Evolutionary conservation across 2,329 filamentous ascomycete species (phyloP), one percentile per base, ranked within the genome.

Genomic region (Paecilomyces fulvus): DNA sequence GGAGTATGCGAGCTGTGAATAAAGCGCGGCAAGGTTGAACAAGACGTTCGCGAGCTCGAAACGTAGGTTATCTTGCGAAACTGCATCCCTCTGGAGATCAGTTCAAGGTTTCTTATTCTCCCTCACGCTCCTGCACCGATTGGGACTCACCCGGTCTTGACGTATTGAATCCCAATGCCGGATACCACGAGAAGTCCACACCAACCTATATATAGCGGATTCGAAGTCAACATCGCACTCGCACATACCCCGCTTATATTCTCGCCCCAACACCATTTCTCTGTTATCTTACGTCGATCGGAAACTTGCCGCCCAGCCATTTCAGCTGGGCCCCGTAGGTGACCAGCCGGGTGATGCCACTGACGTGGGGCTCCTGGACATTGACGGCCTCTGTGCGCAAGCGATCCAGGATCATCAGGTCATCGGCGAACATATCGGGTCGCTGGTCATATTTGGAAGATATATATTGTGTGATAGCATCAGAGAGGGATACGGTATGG

Each of bases 401-500:
- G 52, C 83, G 79, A 69, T 97, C 91, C 66, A 99, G 91, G 62
- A 88, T 83, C 68, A 92, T 85, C 57, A 96, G 84, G 76, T 99
- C 94, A 61, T 89, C 83, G 60, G 85, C 84, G 74, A 99, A 99
- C 87, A 96, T 95, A 73, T 96, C 91, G 31, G 94, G 92, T 70
- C 96, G 92, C 72, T 99, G 94, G 74, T 97, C 92, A 86, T 97
- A 97, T 80, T 97, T 96, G 73, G 85, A 87, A 59, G 91, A 95
- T 68, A 99, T 97, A 77, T 99, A 97, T 70, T 94, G 87, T 62
- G 89, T 90, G 70, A 99, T 91, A 52, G 91, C 88, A 59, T 84
- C 80, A 55, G 89, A 88, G 59, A 97, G 82, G 58, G 87, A 88
- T 46, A 96, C 80, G 56, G 87, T 81, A 61, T 88, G 85, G 53